Base-by-base conservation (phyloP, 805 yeast species). In the Clavispora fructus region DNA sequence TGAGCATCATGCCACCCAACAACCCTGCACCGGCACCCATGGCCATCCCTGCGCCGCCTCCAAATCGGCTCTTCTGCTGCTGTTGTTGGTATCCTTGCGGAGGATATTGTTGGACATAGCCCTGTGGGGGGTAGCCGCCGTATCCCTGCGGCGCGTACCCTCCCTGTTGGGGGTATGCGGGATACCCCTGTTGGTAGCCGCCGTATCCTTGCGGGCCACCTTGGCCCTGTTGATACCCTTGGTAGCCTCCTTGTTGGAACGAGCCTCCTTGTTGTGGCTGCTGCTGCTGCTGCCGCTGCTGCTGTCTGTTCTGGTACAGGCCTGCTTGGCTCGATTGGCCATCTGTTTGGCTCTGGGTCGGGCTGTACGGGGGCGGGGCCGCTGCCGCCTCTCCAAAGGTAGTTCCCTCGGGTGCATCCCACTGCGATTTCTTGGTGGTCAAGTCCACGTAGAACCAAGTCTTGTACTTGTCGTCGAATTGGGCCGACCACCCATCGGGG, bases 391-490 rank as follows among this genome's bases (percentile, higher is more conserved):
- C 45, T n/a, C 39, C 40, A 60, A 77, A 76, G 1, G 54, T 61
- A 0, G 87, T 79, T 1, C 85, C 85, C 10, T 50, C 48, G 13
- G 97, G 97, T 12, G 82, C 80, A 44, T 87, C 96, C 98, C 98
- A 92, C 64, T 90, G 97, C 0, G 96, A 87, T 54, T 79, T 71
- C 49, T 86, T 84, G 12, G 87, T 78, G 13, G 73, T 58, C 52
- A 86, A 67, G 56, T 89, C 73, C n/a, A 92, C 96, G 58, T 82
- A 92, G 63, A 83, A 92, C 82, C 83, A 88, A 1, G 85, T 79
- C 42, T 75, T 73, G 61, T 85, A 85, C 47, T 82, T 72, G 10
- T 81, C 83, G 59, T 85, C 90, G 66, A 78, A 82, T 42, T 82
- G 81, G 38, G 94, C 84, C 48, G 82, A 67, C 91, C 91, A 85